phyloP scores from a whole-genome alignment of 345 rosid species.

The Gossypium ekmanianum region DNA sequence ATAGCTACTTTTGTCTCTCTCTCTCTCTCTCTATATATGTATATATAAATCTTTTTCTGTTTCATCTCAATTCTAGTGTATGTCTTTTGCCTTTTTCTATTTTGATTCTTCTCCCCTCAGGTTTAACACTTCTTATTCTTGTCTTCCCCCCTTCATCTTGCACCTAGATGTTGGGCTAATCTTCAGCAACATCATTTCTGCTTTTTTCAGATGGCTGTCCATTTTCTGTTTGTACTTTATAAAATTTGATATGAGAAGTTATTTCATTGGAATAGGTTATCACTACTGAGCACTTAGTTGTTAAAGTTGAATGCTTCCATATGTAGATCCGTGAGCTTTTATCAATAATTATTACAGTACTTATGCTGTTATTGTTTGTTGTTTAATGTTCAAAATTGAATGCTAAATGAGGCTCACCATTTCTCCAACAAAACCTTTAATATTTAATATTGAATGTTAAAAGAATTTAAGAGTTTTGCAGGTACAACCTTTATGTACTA shows the following conservation, averaged over 20 bases:
- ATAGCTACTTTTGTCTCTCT: background rate
- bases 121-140: background rate
- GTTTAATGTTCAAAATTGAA: background rate
- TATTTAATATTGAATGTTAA: background rate
- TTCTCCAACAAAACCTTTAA: background rate
- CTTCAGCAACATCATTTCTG: background rate
- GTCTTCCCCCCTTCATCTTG: background rate
- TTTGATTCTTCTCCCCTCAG: background rate
- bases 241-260: background rate
- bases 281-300: background rate
- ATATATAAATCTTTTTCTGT: too few relatives aligned
- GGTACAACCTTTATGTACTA: background rate
- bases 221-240: background rate
- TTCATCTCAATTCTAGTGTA: background rate
- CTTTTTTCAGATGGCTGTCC: background rate
- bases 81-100: background rate
- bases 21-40: too few relatives aligned
- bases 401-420: background rate
- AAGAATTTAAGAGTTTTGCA: background rate
- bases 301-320: constrained; percentile 2
- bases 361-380: background rate
- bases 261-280: background rate
- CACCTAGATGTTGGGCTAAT: background rate
- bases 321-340: background rate
- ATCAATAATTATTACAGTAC: background rate